Evolutionary conservation across 768 basidiomycete species (phyloP).

Genomic region (Lyophyllum decastes): DNA sequence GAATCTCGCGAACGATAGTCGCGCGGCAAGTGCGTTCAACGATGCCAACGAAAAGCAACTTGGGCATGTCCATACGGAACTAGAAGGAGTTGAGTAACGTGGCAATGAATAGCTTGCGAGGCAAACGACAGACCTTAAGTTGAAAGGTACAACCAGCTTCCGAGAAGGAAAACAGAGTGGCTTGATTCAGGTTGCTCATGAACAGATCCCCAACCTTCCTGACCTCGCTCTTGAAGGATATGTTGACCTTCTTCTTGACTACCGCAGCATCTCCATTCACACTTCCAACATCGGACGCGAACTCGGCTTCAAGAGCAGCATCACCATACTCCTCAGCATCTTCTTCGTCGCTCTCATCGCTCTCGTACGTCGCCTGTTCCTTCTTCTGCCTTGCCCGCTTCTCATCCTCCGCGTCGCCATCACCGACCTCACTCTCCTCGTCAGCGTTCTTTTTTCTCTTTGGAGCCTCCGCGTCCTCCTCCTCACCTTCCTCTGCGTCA

Average conservation of each 20-base stretch:
- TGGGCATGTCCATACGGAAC: slow-evolving; percentile 89
- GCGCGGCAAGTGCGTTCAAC: slow-evolving; percentile 85
- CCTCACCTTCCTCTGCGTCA: slow-evolving; percentile 56
- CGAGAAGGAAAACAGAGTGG: slow-evolving; percentile 74
- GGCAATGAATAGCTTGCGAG: neutral
- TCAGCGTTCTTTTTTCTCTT: slow-evolving; percentile 51
- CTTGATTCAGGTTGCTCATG: slow-evolving; percentile 57
- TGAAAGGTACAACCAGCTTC: slow-evolving; percentile 71
- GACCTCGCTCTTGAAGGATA: slow-evolving; percentile 42
- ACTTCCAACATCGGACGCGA: slow-evolving; percentile 51
- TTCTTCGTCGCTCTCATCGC: slow-evolving; percentile 62
- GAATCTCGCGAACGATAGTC: slow-evolving; percentile 87
- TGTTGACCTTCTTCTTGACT: slow-evolving; percentile 25
- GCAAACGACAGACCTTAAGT: slow-evolving; percentile 65
- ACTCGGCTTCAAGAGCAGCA: slow-evolving; percentile 65
- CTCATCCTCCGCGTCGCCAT: slow-evolving; percentile 79
- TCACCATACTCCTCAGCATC: slow-evolving; percentile 51
- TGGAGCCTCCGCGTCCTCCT: slow-evolving; percentile 34
- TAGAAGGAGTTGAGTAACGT: slow-evolving; percentile 29
- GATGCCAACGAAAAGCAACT: slow-evolving; percentile 91
- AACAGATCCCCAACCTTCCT: slow-evolving; percentile 52
- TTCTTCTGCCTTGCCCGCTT: slow-evolving; percentile 73
- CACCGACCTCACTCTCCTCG: slow-evolving; percentile 75
- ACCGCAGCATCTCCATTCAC: slow-evolving; percentile 29
- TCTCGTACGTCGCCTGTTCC: slow-evolving; percentile 77